Evolutionary conservation across 768 basidiomycete genomes (phyloP).

Genomic region (Boletus tylopilopsis): DNA sequence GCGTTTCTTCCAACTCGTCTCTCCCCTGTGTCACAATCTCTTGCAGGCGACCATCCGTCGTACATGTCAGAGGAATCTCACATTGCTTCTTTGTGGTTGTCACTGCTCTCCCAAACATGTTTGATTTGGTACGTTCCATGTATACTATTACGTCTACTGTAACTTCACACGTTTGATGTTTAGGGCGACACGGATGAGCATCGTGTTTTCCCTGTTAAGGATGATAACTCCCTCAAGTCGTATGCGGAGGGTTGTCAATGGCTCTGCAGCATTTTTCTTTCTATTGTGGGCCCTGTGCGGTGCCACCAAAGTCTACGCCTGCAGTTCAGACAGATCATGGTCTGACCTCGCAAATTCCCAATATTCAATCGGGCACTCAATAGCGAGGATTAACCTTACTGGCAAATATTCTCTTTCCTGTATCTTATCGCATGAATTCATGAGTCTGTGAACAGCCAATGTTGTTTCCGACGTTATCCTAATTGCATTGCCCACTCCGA

Average conservation of each 20-base stretch:
- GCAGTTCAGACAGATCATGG: conserved; percentile 10
- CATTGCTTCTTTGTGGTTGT: conserved; percentile 3
- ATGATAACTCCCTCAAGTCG: neutral
- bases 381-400: conserved; percentile 3
- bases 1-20: neutral
- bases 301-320: conserved; percentile 8
- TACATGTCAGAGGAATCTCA: neutral
- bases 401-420: neutral
- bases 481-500: conserved; percentile 6
- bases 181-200: conserved; percentile 16
- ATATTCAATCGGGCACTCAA: conserved; percentile 4
- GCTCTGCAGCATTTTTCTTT: conserved; percentile 3
- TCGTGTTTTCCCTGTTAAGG: conserved; percentile 14
- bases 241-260: neutral
- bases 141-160: neutral
- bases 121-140: conserved; percentile 8
- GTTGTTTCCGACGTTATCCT: conserved; percentile 9
- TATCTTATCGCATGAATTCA: neutral
- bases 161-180: no score
- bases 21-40: neutral
- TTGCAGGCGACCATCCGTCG: conserved; percentile 2
- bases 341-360: neutral
- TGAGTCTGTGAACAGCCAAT: conserved; percentile 4
- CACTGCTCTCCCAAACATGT: conserved; percentile 1
- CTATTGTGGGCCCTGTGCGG: conserved; percentile 9